Conservation (phyloP, 768 basidiomycete genomes). For the Lactarius akahatsu region DNA sequence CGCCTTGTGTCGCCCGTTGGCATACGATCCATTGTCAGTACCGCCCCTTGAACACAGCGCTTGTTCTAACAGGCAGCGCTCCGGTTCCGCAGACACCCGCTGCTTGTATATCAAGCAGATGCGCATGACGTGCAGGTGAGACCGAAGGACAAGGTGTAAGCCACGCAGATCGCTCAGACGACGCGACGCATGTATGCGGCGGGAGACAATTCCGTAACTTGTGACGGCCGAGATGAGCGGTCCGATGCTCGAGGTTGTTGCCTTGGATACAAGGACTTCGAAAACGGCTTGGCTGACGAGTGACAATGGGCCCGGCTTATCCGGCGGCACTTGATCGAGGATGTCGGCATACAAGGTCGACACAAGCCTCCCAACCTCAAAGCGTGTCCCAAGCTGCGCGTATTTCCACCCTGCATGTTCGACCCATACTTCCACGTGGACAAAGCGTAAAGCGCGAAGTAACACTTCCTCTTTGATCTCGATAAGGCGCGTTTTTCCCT, state of each 20-base stretch:
- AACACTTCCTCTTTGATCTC: conserved; percentile 85
- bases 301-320: conserved; percentile 58
- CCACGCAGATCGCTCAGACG: conserved; percentile 69
- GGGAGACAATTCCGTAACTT: conserved; percentile 56
- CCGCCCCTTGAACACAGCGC: conserved; percentile 63
- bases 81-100: conserved; percentile 32
- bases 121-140: conserved; percentile 60
- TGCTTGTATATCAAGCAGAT: conserved; percentile 66
- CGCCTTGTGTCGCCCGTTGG: conserved; percentile 48
- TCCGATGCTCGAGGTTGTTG: conserved; percentile 76
- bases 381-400: conserved; percentile 73
- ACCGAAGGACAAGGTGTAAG: conserved; percentile 66
- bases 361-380: conserved; percentile 73
- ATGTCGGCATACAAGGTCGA: conserved; percentile 66
- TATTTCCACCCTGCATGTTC: conserved; percentile 88
- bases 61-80: conserved; percentile 69
- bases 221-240: conserved; percentile 74
- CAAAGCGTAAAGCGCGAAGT: conserved; percentile 69
- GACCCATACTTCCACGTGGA: conserved; percentile 87
- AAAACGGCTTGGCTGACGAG: conserved; percentile 60
- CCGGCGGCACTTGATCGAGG: conserved; percentile 58
- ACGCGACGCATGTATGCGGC: conserved; percentile 58
- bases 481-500: conserved; percentile 58
- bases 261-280: conserved; percentile 70
- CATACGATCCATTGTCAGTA: conserved; percentile 46